Conservation (phyloP, 2,329 filamentous ascomycete species). For the Fusarium paranaense region DNA sequence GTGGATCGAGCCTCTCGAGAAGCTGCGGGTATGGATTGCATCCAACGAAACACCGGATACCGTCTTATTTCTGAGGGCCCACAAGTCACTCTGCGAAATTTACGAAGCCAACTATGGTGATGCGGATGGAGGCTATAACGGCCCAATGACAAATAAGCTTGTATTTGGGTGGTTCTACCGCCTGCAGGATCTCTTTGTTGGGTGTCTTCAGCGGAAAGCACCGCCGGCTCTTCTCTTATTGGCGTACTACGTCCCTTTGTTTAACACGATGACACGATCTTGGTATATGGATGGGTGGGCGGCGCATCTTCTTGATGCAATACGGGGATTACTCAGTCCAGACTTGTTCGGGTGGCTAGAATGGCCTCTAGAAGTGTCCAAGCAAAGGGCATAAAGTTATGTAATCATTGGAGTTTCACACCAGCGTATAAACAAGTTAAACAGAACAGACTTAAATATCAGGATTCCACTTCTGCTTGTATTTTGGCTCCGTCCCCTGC, state of each 20-base stretch:
- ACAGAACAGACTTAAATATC: background rate
- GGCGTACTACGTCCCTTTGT: conserved; percentile 42
- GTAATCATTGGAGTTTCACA: conserved; percentile 5
- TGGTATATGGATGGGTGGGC: conserved; percentile 43
- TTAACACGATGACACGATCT: conserved; percentile 31
- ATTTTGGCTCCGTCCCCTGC: background rate
- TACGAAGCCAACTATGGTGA: conserved; percentile 44
- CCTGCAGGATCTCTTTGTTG: conserved; percentile 43
- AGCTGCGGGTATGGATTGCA: conserved; percentile 37
- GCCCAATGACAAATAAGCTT: conserved; percentile 28
- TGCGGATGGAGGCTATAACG: conserved; percentile 26
- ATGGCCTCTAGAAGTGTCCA: conserved; percentile 39
- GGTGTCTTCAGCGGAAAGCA: conserved; percentile 42
- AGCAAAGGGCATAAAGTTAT: conserved; percentile 13
- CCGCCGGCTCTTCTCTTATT: conserved; percentile 44
- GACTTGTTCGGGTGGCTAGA: conserved; percentile 40
- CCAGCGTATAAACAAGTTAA: conserved; percentile 1
- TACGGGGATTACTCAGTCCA: conserved; percentile 30
- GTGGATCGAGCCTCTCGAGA: conserved; percentile 38
- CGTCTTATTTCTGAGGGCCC: conserved; percentile 39
- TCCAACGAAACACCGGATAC: conserved; percentile 42
- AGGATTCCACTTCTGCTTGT: background rate
- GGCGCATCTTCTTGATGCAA: conserved; percentile 38
- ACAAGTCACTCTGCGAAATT: conserved; percentile 38
- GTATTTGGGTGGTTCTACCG: conserved; percentile 47